Evolutionary conservation across 768 basidiomycete genomes (phyloP), one percentile per base, ranked within the genome.

Genomic region (Polyporus arcularius): DNA sequence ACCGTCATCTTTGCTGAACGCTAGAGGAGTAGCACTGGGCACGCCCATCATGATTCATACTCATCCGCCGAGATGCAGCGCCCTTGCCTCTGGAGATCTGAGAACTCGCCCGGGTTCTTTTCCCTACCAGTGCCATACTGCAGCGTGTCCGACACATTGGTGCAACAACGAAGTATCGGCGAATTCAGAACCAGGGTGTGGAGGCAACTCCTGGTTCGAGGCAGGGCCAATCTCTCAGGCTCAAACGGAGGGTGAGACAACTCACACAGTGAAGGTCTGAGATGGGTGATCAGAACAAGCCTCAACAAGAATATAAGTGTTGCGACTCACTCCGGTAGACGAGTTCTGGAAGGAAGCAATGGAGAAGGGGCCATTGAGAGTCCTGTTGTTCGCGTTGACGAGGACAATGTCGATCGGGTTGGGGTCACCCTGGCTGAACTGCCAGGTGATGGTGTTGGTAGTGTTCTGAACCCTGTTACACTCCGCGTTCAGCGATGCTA

Each of bases 291-390:
- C 15, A 8, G 21, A 18, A 40, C 38, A 15, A 6, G 52, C 35
- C 10, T 4, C 31, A 35, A 14, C 4, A 18, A 32, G 32, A 4
- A 26, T 18, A 4, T 46, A 26, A 4, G 8, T 14, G 45, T 12
- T 16, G 32, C n/a, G 2, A 2, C 16, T 70, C 68, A 50, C 9
- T 65, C 51, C 4, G 73, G 21, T 26, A 26, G 21, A 70, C 9
- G 72, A 57, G 49, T 73, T 67, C 18, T 77, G 73, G 55, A 60
- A 65, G n/a, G 67, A 60, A 18, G 70, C 72, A 55, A 78, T 77
- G 12, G 71, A 70, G 65, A 76, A 78, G 12, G 55, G 53, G 32
- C 77, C 77, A 65, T 78, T 77, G 49, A 79, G 70, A 10, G 70
- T 69, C 39, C 46, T 49, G 53, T 67, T 71, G 54, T 73, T 60